Conservation (phyloP, 176 grass and related monocot species). For the Carex littledalei region DNA sequence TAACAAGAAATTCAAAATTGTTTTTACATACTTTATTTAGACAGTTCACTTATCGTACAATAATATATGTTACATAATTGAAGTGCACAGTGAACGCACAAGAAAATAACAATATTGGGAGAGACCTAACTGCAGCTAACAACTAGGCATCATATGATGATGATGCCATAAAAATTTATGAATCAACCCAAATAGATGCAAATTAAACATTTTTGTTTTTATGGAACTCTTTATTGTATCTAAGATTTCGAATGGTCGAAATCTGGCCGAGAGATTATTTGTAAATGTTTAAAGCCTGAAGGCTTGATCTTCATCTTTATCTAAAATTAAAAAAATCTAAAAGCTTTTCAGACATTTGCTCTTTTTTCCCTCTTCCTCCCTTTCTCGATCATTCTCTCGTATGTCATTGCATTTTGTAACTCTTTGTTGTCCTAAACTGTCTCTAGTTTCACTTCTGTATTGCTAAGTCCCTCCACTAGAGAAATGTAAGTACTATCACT, state of each 20-base stretch:
- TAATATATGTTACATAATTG: background rate
- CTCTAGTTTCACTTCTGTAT: background rate
- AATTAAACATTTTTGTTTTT: background rate
- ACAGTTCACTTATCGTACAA: background rate
- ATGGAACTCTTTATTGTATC: background rate
- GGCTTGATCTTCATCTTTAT: too few species aligned
- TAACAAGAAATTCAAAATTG: background rate
- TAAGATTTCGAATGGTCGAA: background rate
- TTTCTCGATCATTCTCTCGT: background rate
- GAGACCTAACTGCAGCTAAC: background rate
- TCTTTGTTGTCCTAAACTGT: background rate
- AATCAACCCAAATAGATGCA: background rate
- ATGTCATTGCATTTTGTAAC: background rate
- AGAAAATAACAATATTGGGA: background rate
- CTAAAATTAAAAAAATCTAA: background rate
- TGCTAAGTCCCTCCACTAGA: conserved; percentile 40
- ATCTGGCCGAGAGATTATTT: too few species aligned
- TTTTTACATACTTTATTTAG: background rate
- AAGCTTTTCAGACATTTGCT: background rate
- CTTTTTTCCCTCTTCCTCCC: background rate
- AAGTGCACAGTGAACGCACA: background rate
- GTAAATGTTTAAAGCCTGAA: too few species aligned
- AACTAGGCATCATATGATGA: background rate
- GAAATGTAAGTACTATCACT: conserved; percentile 58
- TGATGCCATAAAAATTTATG: background rate